phyloP scores from a whole-genome alignment of 257 asterid species.

The Solanum arcanum region DNA sequence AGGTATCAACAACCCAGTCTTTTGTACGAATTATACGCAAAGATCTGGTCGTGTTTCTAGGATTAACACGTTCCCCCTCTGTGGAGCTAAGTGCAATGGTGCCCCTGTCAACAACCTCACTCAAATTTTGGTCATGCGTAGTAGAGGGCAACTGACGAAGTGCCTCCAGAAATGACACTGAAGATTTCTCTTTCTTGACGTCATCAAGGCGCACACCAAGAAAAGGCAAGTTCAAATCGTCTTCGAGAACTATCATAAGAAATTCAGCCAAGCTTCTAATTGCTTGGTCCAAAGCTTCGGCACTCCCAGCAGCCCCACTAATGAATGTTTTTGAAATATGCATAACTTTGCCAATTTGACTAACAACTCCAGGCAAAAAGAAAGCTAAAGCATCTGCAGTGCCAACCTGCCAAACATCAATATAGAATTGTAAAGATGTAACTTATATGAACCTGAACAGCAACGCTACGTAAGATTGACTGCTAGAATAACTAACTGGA shows the following conservation, averaged over 20 bases:
- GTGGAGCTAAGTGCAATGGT: slow-evolving; percentile 10
- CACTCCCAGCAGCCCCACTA: slow-evolving; percentile 92
- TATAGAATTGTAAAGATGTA: background rate
- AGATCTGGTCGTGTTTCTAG: slow-evolving; percentile 24
- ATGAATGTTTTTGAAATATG: slow-evolving; percentile 64
- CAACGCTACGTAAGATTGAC: background rate
- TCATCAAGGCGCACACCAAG: slow-evolving; percentile 16
- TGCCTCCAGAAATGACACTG: slow-evolving; percentile 47
- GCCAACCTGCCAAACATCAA: slow-evolving; percentile 63
- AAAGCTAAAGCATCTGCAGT: slow-evolving; percentile 89
- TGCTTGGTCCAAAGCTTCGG: slow-evolving; percentile 70
- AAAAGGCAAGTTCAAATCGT: slow-evolving; percentile 26
- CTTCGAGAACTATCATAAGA: slow-evolving; percentile 62
- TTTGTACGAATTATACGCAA: slow-evolving; percentile 63
- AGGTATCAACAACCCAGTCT: slow-evolving; percentile 58
- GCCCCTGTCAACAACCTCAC: slow-evolving; percentile 16
- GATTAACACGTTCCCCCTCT: slow-evolving; percentile 8
- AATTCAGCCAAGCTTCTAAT: slow-evolving; percentile 63
- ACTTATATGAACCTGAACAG: background rate
- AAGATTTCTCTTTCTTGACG: slow-evolving; percentile 37
- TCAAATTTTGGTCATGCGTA: slow-evolving; percentile 16
- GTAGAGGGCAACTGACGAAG: slow-evolving; percentile 63
- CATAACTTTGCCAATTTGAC: slow-evolving; percentile 85
- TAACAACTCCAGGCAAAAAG: slow-evolving; percentile 89
- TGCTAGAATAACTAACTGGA: background rate